Base-by-base conservation (phyloP, 2,329 filamentous ascomycete genomes). In the Xylaria sp. region DNA sequence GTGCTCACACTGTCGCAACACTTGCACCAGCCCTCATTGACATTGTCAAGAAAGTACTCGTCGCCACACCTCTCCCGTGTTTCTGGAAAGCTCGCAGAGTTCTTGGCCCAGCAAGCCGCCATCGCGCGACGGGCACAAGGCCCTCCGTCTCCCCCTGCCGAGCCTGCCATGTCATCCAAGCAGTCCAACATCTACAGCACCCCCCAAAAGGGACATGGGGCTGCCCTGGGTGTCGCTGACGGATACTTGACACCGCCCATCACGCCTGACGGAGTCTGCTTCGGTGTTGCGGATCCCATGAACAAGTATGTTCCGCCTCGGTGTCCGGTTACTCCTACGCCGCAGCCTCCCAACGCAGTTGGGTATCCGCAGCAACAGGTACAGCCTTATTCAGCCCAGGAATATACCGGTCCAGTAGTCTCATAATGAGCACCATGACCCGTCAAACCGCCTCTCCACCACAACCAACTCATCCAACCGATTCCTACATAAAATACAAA, bases 201-300 rank as follows among this genome's bases (percentile, higher is more conserved):
- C 16, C 91, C 91, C 13, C 87, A 91, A 67, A 93, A 93, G 77
- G 83, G 82, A 45, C 84, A 87, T 56, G 86, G 85, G 61, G 78
- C 82, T 47, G 74, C 77, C n/a, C 76, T 83, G 48, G 78, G 79
- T 47, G 81, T 86, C 60, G 84, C 86, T 37, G 83, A 91, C 62
- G 91, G 90, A 53, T 92, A 92, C 72, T 82, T 92, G 62, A 94
- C 91, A 16, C 91, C 91, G 21, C 91, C 91, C 1, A 93, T 94
- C 69, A 94, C 91, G 0, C 91, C 91, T 4, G 90, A 93, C 58
- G 83, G 85, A 7, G 78, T 82, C 47, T 78, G 76, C 63, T 85
- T 85, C 48, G 76, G 71, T 24, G 72, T 74, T 44, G 71, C 74
- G 44, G 72, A 71, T 37, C 69, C 68, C 7, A 71, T 73, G 64